phyloP scores from a whole-genome alignment of 2,329 filamentous ascomycete species.

The Fusarium pilosicola region DNA sequence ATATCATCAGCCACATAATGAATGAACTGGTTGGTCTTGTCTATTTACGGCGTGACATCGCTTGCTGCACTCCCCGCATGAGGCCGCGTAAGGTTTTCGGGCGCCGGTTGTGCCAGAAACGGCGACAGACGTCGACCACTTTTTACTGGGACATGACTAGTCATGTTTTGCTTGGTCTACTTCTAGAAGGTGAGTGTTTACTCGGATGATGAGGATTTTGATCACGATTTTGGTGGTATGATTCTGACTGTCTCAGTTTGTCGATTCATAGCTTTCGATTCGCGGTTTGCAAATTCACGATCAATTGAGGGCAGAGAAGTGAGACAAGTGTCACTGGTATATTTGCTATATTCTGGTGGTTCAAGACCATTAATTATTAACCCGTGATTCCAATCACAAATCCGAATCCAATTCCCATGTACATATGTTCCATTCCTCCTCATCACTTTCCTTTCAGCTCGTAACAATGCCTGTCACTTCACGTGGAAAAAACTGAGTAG shows the following conservation, averaged over 20 bases:
- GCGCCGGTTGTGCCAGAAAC: constrained; percentile 12
- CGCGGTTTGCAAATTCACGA: not conserved
- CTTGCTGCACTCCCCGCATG: constrained; percentile 11
- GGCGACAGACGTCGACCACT: constrained; percentile 25
- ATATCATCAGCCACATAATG: constrained; percentile 10
- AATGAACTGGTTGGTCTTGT: not conserved
- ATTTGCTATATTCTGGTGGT: constrained; percentile 28
- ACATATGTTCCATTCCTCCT: constrained; percentile 18
- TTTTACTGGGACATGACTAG: not conserved
- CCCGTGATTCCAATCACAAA: constrained; percentile 14
- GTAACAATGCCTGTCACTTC: constrained; percentile 17
- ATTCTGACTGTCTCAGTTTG: constrained; percentile 6
- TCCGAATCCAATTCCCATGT: constrained; percentile 7
- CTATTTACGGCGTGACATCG: constrained; percentile 13
- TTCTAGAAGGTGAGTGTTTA: constrained; percentile 14
- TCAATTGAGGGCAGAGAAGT: not conserved
- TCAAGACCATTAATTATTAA: constrained; percentile 37
- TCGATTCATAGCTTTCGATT: not conserved
- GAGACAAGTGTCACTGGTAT: constrained; percentile 27
- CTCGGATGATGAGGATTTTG: constrained; percentile 1
- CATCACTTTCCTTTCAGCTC: constrained; percentile 5
- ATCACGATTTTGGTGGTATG: constrained; percentile 3
- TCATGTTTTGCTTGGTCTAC: not conserved
- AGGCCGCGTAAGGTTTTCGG: constrained; percentile 12
- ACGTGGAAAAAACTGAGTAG: not conserved